Percentiles rank a stretch among this genome's conserved stretches.
Evolutionary conservation across 495 filamentous ascomycete species (phyloP).

Genomic region (Oidiodendron maius): DNA sequence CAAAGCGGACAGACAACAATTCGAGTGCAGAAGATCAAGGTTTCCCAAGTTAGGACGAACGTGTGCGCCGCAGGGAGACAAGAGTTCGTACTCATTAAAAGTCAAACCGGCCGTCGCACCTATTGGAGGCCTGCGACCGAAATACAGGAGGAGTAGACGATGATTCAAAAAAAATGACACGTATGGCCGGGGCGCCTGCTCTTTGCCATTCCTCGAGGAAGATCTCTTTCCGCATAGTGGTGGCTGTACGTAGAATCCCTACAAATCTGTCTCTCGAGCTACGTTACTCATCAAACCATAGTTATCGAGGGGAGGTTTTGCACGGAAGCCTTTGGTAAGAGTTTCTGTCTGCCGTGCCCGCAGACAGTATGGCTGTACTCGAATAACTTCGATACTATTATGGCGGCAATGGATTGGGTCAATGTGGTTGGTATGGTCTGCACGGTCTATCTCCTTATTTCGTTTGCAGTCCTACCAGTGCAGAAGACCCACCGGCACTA

Average conservation of each 20-base stretch:
- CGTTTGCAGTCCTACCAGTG: conserved; percentile 77
- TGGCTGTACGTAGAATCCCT: conserved; percentile 53
- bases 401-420: conserved; percentile 66
- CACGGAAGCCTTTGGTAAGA: conserved; percentile 41
- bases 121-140: too few species aligned
- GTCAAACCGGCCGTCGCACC: too few species aligned
- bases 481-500: conserved; percentile 91
- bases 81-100: too few species aligned
- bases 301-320: conserved; percentile 51
- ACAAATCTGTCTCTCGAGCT: background rate
- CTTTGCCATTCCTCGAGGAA: conserved; percentile 58
- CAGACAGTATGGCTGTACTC: conserved; percentile 78
- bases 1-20: too few species aligned
- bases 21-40: too few species aligned
- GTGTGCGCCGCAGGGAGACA: too few species aligned
- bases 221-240: conserved; percentile 49
- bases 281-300: conserved; percentile 29
- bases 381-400: conserved; percentile 61
- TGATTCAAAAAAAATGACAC: too few species aligned
- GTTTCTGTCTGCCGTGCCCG: conserved; percentile 90
- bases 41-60: too few species aligned
- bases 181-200: conserved; percentile 49
- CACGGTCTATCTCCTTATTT: conserved; percentile 71
- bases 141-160: too few species aligned
- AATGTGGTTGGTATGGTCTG: conserved; percentile 68